Evolutionary conservation across 371 early-diverging fungal genomes (phyloP), one percentile per base, ranked within the genome.

Genomic region (Mucor racemosus): DNA sequence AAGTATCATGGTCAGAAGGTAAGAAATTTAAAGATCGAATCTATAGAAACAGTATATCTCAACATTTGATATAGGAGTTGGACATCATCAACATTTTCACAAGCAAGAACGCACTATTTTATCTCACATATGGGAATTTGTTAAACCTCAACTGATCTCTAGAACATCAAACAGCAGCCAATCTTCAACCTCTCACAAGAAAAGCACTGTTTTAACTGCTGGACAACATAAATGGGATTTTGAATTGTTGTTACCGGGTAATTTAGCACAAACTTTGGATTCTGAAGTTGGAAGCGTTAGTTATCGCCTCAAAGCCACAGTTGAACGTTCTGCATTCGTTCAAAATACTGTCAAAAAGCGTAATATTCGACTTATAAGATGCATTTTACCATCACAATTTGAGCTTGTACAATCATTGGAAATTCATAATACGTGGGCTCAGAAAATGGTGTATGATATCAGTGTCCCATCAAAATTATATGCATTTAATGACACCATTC

Each of bases 1-100:
- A 71, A 46, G 76, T 76, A 7, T 61, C 65, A 19, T 76, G 76
- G 76, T 65, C 73, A 14, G 76, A 76, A 68, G 69, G 75, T 74
- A 74, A 19, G 1, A 26, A 26, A 26, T 26, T 3, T 26, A 26
- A 26, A 26, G 26, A 26, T 26, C 3, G 26, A 26, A 26, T 26
- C 3, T 26, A 26, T 26, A 26, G 26, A 26, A 26, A 26, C 26
- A 26, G 26, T 26, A 26, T 1, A 26, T 26, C 3, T 26, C 3
- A 26, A 26, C 3, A 26, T 26, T 26, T 26, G 26, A 26, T 26
- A n/a, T 69, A 66, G 76, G 75, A 15, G 58, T 63, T 33, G 75
- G 72, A 7, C 72, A 70, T 21, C 73, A 76, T 31, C 76, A 76
- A 39, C 76, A 71, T 11, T 66, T 60, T 44, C 71, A 73, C 54